A percentile compares a stretch with the other conserved stretches of the same genome.
Conservation (phyloP, 371 early-diverging fungal species). For the Polyrhizophydium stewartii region DNA sequence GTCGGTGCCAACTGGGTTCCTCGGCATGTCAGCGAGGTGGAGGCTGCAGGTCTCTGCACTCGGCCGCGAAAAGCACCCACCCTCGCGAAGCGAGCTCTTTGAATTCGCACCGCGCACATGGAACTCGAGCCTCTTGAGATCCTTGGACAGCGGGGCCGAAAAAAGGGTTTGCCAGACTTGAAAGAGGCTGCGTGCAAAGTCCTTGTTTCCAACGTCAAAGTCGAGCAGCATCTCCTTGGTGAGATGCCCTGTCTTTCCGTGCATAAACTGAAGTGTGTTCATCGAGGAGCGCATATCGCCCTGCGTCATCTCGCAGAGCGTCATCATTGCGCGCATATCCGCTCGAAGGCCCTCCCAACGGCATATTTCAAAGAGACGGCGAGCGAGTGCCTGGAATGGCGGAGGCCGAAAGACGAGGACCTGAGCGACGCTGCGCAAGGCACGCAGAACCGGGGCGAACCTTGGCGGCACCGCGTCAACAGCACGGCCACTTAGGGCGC, state of each 20-base stretch:
- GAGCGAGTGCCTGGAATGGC: slow-evolving; percentile 62
- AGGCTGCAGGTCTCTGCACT: too few species aligned
- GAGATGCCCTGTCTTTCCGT: slow-evolving; percentile 7
- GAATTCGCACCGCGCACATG: not conserved
- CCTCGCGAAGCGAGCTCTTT: not conserved
- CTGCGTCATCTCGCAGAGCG: slow-evolving; percentile 70
- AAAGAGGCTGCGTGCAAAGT: slow-evolving; percentile 71
- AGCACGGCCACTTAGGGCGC: not conserved
- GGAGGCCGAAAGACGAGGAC: slow-evolving; percentile 64
- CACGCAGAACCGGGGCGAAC: slow-evolving; percentile 85
- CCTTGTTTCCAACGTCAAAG: slow-evolving; percentile 71
- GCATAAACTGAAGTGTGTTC: slow-evolving; percentile 79
- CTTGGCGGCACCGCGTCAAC: slow-evolving; percentile 7
- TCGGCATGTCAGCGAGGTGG: not conserved
- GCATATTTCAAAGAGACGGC: slow-evolving; percentile 78
- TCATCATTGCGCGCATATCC: slow-evolving; percentile 70
- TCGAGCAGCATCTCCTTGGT: slow-evolving; percentile 54
- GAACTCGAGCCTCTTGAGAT: not conserved
- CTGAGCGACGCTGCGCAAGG: slow-evolving; percentile 74
- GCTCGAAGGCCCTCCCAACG: slow-evolving; percentile 65
- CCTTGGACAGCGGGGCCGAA: slow-evolving; percentile 12
- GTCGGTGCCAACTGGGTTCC: slow-evolving; percentile 10
- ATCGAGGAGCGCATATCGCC: slow-evolving; percentile 86
- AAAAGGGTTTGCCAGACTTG: slow-evolving; percentile 79
- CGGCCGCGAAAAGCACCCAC: too few species aligned